Base-by-base conservation (phyloP, 176 grass and related monocot species). In the Aegilops sharonensis region DNA sequence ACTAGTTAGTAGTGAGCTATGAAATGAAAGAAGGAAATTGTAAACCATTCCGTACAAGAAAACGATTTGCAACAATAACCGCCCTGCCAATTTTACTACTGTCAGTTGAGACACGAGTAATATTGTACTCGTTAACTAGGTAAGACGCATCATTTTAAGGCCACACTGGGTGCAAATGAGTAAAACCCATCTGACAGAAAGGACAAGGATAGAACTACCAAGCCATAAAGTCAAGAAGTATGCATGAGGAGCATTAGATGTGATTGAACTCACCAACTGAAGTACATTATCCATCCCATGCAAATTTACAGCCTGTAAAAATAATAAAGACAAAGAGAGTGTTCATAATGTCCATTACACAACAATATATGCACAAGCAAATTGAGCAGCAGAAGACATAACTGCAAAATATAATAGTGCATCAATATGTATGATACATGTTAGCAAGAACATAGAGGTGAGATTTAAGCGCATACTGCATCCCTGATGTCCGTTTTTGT, bases 181-280 rank as follows among this genome's bases (percentile, higher is more conserved):
- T 70, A 76, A 85, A 75, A 17, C 25, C n/a, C 31, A 78, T 84
- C 43, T 63, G 54, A 68, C 8, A 67, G 15, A 75, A 47, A 48
- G 66, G 56, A 65, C 68, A 83, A 67, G 10, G 7, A 59, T 50
- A 12, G 24, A 60, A 23, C 14, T 75, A 43, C 48, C 25, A 78
- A 43, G 40, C 32, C 25, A 10, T 78, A 75, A 15, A 25, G 79
- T 66, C 47, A 78, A 43, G 24, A 86, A 62, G 62, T 23, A 59
- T 47, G 47, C 6, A 67, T 35, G 54, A 39, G n/a, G 30, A 77
- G 25, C 40, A 76, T 18, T 77, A 50, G 76, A 31, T 73, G 57
- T 59, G 56, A 77, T 31, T 72, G 39, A 87, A 91, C 96, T 95
- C 85, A 95, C 96, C 92, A 92, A 77, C 63, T 88, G 79, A 87